Evolutionary conservation across 345 rosid species (phyloP).

Genomic region (Brassica rapa): DNA sequence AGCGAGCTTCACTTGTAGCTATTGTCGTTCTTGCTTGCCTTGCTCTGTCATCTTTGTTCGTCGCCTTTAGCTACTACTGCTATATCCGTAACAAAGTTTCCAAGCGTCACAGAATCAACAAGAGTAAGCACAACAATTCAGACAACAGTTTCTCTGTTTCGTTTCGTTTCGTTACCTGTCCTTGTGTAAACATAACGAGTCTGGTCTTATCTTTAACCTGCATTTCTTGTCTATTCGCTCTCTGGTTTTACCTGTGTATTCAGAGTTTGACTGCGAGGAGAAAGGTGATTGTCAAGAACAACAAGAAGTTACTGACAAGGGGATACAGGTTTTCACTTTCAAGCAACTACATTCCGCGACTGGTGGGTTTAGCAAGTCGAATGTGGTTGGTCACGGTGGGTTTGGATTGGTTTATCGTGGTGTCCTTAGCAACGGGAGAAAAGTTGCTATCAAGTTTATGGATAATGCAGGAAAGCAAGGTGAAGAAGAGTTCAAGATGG

Average conservation of each 20-base stretch:
- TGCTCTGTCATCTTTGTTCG: slow-evolving; percentile 66
- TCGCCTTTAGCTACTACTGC: slow-evolving; percentile 93
- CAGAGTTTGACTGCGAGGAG: slow-evolving; percentile 58
- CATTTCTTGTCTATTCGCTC: not conserved
- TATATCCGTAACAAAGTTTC: slow-evolving; percentile 83
- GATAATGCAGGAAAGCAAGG: slow-evolving; percentile 92
- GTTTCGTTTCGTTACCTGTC: slow-evolving; percentile 15
- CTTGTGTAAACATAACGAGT: not conserved
- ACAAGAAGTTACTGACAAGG: slow-evolving; percentile 50
- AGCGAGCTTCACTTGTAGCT: slow-evolving; percentile 62
- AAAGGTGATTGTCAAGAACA: slow-evolving; percentile 45
- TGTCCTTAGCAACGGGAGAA: slow-evolving; percentile 61
- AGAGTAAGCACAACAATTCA: slow-evolving; percentile 42
- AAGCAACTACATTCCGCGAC: slow-evolving; percentile 88
- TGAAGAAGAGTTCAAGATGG: slow-evolving; percentile 87
- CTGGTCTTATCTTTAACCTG: not conserved
- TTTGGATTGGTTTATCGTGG: slow-evolving; percentile 79
- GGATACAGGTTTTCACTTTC: slow-evolving; percentile 68
- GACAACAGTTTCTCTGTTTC: not conserved
- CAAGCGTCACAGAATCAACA: slow-evolving; percentile 50
- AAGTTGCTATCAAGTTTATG: slow-evolving; percentile 79
- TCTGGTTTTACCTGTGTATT: slow-evolving; percentile 6
- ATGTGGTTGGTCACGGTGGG: slow-evolving; percentile 89
- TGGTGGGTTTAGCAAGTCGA: slow-evolving; percentile 86
- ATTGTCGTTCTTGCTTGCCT: slow-evolving; percentile 84